Conservation (phyloP, 148 eudicot species). For the Rhododendron mucronatum region DNA sequence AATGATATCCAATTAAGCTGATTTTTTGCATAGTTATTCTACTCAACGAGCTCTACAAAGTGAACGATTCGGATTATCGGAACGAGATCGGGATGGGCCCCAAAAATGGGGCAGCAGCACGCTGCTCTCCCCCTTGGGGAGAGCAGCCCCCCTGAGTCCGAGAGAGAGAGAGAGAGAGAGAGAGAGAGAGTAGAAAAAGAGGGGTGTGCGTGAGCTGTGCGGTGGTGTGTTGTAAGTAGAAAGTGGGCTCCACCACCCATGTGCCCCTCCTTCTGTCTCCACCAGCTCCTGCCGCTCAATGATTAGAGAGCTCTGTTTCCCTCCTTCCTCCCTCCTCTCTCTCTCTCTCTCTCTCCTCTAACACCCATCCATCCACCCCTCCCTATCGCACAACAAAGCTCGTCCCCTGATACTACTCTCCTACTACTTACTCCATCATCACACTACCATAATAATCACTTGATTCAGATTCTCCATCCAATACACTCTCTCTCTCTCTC, state of each 20-base stretch:
- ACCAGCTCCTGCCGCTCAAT: constrained; percentile 75
- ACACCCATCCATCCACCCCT: neutral
- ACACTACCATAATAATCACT: neutral
- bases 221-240: neutral
- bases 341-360: constrained; percentile 7
- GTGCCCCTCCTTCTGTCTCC: constrained; percentile 85
- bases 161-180: neutral
- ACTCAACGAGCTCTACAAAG: too few relatives aligned
- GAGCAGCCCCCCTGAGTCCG: too few relatives aligned
- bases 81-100: too few relatives aligned
- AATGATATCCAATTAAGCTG: too few relatives aligned
- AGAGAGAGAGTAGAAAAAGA: neutral
- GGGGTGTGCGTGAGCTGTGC: constrained; percentile 11
- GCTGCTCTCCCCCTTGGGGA: too few relatives aligned
- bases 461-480: neutral
- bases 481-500: neutral
- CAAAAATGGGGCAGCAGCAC: too few relatives aligned
- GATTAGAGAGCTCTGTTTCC: constrained; percentile 30
- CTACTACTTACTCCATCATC: neutral
- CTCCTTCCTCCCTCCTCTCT: constrained; percentile 18
- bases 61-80: too few relatives aligned
- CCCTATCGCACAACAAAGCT: neutral
- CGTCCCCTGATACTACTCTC: neutral
- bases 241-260: constrained; percentile 54
- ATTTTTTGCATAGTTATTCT: too few relatives aligned